Conservation (phyloP, 148 eudicot species). For the Cornus florida region DNA sequence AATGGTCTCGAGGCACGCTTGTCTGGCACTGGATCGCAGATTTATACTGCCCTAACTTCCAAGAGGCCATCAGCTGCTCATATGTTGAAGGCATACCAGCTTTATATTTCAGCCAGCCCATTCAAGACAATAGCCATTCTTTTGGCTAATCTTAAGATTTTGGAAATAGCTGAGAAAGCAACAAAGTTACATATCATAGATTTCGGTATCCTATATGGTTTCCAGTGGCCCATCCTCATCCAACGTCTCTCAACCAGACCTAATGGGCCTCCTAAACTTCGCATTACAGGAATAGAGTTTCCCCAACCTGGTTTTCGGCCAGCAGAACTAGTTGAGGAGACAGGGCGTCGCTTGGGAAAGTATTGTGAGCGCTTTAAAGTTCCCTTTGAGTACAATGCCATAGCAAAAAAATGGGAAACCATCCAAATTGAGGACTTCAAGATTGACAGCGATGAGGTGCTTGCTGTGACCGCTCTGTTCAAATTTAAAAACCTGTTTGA, state of each 20-base stretch:
- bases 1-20: slow-evolving; percentile 42
- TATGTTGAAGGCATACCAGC: slow-evolving; percentile 12
- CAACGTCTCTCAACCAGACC: slow-evolving; percentile 9
- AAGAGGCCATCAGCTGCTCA: slow-evolving; percentile 13
- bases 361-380: slow-evolving; percentile 21
- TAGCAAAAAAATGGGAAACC: slow-evolving; percentile 25
- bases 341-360: slow-evolving; percentile 20
- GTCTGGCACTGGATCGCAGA: slow-evolving; percentile 35
- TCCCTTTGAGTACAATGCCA: slow-evolving; percentile 19
- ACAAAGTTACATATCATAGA: slow-evolving; percentile 21
- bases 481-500: slow-evolving; percentile 18
- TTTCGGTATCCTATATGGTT: slow-evolving; percentile 22
- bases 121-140: slow-evolving; percentile 14
- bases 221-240: slow-evolving; percentile 25
- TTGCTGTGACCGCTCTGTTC: slow-evolving; percentile 13
- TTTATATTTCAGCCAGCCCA: slow-evolving; percentile 20
- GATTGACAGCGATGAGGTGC: slow-evolving; percentile 16
- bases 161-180: slow-evolving; percentile 13
- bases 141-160: slow-evolving; percentile 13
- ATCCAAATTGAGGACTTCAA: slow-evolving; percentile 20
- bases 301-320: slow-evolving; percentile 25
- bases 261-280: slow-evolving; percentile 16
- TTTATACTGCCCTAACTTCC: slow-evolving; percentile 28
- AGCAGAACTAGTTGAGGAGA: slow-evolving; percentile 17
- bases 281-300: slow-evolving; percentile 21